phyloP scores from a whole-genome alignment of 768 basidiomycete genomes.

The Collybia sp. region DNA sequence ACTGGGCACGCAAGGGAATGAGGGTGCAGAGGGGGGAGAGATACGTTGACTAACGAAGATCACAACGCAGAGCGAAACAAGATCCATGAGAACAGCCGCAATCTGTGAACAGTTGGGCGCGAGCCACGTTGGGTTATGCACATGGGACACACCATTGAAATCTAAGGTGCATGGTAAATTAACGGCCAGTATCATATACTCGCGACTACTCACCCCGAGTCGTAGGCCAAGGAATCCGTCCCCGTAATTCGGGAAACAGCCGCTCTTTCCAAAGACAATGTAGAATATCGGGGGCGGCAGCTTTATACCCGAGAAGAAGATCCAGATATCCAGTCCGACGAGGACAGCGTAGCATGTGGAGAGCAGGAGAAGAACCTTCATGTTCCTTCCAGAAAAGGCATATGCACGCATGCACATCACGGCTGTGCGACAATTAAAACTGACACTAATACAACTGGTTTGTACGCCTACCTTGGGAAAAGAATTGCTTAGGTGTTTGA shows the following conservation, averaged over 20 bases:
- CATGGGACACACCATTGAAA: slow-evolving; percentile 12
- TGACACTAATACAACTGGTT: too few relatives aligned
- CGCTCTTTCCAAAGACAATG: slow-evolving; percentile 19
- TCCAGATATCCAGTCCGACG: slow-evolving; percentile 28
- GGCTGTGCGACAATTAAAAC: slow-evolving; percentile 13
- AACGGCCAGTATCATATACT: background rate
- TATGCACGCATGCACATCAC: slow-evolving; percentile 43
- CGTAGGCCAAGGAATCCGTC: slow-evolving; percentile 22
- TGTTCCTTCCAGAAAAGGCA: slow-evolving; percentile 33
- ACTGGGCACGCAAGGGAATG: too few relatives aligned
- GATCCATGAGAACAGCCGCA: background rate
- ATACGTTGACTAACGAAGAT: background rate
- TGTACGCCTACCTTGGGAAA: slow-evolving; percentile 27
- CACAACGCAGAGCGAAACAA: background rate
- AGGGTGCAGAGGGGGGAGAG: too few relatives aligned
- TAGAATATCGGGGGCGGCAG: slow-evolving; percentile 18
- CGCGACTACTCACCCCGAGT: slow-evolving; percentile 24
- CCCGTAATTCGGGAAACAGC: slow-evolving; percentile 36
- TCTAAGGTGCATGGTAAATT: slow-evolving; percentile 5
- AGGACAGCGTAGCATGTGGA: slow-evolving; percentile 25
- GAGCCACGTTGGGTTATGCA: too few relatives aligned
- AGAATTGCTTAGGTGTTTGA: slow-evolving; percentile 27
- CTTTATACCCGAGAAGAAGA: slow-evolving; percentile 24
- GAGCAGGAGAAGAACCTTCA: slow-evolving; percentile 21
- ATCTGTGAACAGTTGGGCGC: background rate